Evolutionary conservation across 2,329 filamentous ascomycete genomes (phyloP).

Genomic region (Venturia carpophila): DNA sequence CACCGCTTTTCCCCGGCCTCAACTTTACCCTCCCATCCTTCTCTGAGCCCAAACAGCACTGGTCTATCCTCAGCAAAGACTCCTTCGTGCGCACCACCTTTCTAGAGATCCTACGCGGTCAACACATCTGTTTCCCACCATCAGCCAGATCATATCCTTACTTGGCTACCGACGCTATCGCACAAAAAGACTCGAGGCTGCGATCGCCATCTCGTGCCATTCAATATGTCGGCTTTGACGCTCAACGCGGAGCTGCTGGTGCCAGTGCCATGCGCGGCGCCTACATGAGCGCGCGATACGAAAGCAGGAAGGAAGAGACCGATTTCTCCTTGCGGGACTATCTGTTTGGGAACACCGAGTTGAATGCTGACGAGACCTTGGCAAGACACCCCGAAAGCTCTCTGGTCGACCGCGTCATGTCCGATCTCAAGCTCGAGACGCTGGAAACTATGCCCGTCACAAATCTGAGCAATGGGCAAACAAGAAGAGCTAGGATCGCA

Average conservation of each 20-base stretch:
- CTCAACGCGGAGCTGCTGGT: conserved; percentile 50
- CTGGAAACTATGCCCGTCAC: conserved; percentile 75
- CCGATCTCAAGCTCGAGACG: conserved; percentile 58
- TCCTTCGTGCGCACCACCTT: conserved; percentile 75
- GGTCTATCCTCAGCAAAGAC: conserved; percentile 77
- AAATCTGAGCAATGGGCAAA: conserved; percentile 91
- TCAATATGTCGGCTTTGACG: conserved; percentile 84
- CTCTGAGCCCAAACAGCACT: conserved; percentile 50
- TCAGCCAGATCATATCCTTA: conserved; percentile 70
- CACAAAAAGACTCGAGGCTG: conserved; percentile 43
- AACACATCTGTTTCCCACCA: conserved; percentile 68
- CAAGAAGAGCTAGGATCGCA: conserved; percentile 76
- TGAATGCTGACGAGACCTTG: conserved; percentile 60
- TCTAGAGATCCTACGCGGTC: conserved; percentile 68
- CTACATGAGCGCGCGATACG: conserved; percentile 84
- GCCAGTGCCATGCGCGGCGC: conserved; percentile 58
- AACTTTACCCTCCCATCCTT: conserved; percentile 60
- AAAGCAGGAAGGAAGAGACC: conserved; percentile 75
- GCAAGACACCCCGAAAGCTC: conserved; percentile 32
- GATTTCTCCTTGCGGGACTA: conserved; percentile 82
- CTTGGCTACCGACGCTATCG: conserved; percentile 56
- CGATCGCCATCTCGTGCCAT: conserved; percentile 61
- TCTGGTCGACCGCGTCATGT: conserved; percentile 55
- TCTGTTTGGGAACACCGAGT: conserved; percentile 69
- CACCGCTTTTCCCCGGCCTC: conserved; percentile 64